Base-by-base conservation (phyloP, 306 rosid genomes). In the Amphicarpaea edgeworthii region DNA sequence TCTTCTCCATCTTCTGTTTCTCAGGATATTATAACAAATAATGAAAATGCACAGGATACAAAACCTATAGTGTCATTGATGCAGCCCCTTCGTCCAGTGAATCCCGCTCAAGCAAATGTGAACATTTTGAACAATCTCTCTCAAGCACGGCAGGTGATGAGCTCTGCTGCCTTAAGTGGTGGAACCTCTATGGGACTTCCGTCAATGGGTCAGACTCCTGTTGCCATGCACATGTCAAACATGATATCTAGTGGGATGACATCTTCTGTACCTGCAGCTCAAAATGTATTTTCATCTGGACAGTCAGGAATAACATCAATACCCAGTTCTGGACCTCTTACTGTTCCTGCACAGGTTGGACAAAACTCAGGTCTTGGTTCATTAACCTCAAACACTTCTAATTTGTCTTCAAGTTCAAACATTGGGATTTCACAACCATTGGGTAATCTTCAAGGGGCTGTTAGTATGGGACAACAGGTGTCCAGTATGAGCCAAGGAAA, bases 201-300 rank as follows among this genome's bases (percentile, higher is more conserved):
- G 23, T 62, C 89, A 55, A 88, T 91, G 91, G 89, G 88, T 66
- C 97, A 88, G 84, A 92, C 93, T 75, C 92, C 95, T 40, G 92
- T 95, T 82, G 95, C 91, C 70, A 83, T 92, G 97, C 99, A 92
- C 83, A 84, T 96, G 86, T 90, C 99, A 76, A 96, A 80, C 79
- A 92, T 95, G 99, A 95, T 95, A 84, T 95, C 99, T 59, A 95
- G 91, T 86, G 99, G 97, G 79, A 92, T 89, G 97, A 75, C 95
- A 58, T 92, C 97, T 80, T 89, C 99, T 38, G 90, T 88, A 53
- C 91, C 92, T 47, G 86, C 91, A 37, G 81, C 90, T 80, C 99
- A 92, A 80, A 95, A 86, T 61, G 93, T 86, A 78, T 88, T 88
- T 89, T 84, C 98, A 70, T 86, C 97, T 59, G 93, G 91, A 67